These are phyloP conservation scores for Piper longum DNA, from an alignment of 164 flowering plant species.

Conservation along the genomic window DNA sequence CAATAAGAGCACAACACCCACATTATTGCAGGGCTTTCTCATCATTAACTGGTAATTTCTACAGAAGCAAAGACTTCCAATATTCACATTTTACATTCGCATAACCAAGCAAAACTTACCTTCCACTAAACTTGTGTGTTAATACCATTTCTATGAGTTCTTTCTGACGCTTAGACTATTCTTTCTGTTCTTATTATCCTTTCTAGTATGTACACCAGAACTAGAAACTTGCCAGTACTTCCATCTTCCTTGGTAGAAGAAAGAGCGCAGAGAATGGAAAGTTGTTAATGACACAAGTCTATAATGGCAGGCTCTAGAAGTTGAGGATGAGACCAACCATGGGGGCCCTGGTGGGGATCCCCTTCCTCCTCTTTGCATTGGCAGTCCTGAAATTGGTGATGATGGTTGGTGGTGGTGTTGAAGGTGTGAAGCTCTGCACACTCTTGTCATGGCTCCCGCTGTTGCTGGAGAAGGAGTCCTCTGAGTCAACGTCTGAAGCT, in stretches of 20 bases:
- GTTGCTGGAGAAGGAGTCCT: constrained; percentile 49
- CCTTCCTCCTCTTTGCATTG: constrained; percentile 81
- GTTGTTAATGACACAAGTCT: background rate
- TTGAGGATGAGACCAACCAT: constrained; percentile 42
- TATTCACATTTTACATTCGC: constrained; percentile 1
- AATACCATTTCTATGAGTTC: background rate
- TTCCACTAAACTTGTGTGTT: background rate
- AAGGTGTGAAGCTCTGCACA: constrained; percentile 56
- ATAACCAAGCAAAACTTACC: background rate
- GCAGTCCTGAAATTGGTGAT: constrained; percentile 43
- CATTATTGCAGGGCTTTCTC: background rate
- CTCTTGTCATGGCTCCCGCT: constrained; percentile 25
- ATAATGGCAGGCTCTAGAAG: constrained; percentile 17
- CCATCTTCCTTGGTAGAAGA: constrained; percentile 12
- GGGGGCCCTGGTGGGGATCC: constrained; percentile 87
- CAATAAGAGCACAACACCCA: background rate
- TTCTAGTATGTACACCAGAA: constrained; percentile 8
- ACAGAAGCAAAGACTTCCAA: background rate
- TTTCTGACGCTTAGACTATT: background rate
- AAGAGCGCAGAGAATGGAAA: constrained; percentile 3
- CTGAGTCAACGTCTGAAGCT: constrained; percentile 36
- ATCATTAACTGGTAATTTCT: background rate
- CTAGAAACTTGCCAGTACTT: constrained; percentile 1
- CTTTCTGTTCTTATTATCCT: background rate
- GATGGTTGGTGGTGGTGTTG: constrained; percentile 75